Base-by-base conservation (phyloP, 768 basidiomycete species). In the Piloderma croceum region DNA sequence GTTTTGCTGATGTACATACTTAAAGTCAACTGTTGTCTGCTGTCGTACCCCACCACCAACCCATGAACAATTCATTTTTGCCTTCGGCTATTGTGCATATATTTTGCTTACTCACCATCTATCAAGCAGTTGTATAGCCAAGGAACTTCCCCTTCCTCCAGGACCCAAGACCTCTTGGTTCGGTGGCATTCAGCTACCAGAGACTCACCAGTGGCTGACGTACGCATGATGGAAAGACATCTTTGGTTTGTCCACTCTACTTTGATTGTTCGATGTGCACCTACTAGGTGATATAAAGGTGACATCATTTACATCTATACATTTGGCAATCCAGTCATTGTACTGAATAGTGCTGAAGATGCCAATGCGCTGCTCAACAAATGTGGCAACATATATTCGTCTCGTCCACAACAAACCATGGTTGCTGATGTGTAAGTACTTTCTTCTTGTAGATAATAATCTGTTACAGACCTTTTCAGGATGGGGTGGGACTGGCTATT, bases 401-500 rank as follows among this genome's bases (percentile, higher is more conserved):
- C 66, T 13, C 54, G 73, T 15, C 68, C 69, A 53, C 25, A 45
- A 21, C 50, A 59, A 43, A 63, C 65, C 10, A 71, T 74, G 71
- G 58, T 67, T 6, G 61, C 61, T 19, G 67, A 72, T 23, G 45
- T 72, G 71, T 73, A 42, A 36, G 64, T 54, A 35, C 34, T 38
- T 19, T 39, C 38, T 33, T n/a, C 20, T 20, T 18, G 31, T 6
- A 18, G 6, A 19, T 21, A 31, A 5, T 34, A 41, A 7, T 7
- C 15, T 15, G 13, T 22, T 31, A 21, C 12, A n/a, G 7, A 27
- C 41, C 34, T n/a, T n/a, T n/a, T n/a, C 40, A 73, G 71, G 33
- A 69, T 73, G 46, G 72, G 72, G 5, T 74, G 65, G 63, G 60
- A 67, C 43, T 73, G 70, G 70, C 47, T 70, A 3, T 65, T 72